Percentiles rank a stretch among this genome's conserved stretches.
These are phyloP conservation scores for Pseudogymnoascus sp. DNA, from an alignment of 2,329 filamentous ascomycete genomes.

Conservation along the genomic window DNA sequence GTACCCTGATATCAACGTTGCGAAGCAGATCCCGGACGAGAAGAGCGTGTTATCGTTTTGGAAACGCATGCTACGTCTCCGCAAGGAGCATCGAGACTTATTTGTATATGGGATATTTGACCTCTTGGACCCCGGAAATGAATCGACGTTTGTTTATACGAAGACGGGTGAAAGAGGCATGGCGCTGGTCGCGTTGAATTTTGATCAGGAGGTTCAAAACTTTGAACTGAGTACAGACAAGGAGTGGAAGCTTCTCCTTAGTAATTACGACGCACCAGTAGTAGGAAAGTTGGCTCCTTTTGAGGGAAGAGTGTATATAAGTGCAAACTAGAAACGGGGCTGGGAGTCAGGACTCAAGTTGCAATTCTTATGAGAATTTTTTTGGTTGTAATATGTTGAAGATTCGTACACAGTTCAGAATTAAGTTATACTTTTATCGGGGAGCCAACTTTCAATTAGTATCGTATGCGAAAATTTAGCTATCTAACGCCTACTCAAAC, in stretches of 20 bases:
- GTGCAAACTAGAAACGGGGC: not conserved
- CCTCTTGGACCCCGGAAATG: conserved; percentile 41
- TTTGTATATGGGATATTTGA: conserved; percentile 57
- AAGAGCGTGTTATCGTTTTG: conserved; percentile 25
- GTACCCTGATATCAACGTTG: conserved; percentile 49
- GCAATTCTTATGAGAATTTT: no score
- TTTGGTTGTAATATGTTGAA: no score
- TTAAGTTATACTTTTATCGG: no score
- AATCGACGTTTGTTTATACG: conserved; percentile 39
- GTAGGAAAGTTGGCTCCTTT: not conserved
- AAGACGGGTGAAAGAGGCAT: conserved; percentile 32
- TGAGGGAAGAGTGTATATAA: conserved; percentile 3
- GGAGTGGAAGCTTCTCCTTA: conserved; percentile 13
- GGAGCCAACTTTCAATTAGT: no score
- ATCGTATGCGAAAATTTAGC: no score
- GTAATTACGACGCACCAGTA: not conserved
- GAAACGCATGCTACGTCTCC: conserved; percentile 23
- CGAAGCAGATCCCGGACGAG: conserved; percentile 36
- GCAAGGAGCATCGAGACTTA: conserved; percentile 46
- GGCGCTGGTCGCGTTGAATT: conserved; percentile 40
- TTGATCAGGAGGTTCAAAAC: conserved; percentile 33
- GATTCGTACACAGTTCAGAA: no score
- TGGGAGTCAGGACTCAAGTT: no score
- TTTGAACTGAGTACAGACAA: conserved; percentile 18
- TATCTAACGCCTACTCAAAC: not conserved